Base-by-base conservation (phyloP, 225 moss, liverwort and hornwort genomes). In the Sphagnum contortum region DNA sequence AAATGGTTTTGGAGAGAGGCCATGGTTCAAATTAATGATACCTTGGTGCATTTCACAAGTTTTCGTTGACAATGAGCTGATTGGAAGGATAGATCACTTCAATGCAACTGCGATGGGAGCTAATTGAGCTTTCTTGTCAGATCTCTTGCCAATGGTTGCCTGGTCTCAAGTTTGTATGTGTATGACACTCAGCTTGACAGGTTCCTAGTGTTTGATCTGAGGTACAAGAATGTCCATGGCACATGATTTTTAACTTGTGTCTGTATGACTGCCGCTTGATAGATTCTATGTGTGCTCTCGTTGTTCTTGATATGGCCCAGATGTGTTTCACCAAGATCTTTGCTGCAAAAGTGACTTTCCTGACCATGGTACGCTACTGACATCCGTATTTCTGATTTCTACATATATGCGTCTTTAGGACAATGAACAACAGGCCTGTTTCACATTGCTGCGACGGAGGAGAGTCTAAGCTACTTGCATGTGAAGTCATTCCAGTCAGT, bases 401-500 rank as follows among this genome's bases (percentile, higher is more conserved):
- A 29, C 29, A 29, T 29, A 29, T 29, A 5, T 65, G 49, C 50
- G 64, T 10, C n/a, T 64, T 14, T 56, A 80, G 79, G 70, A 50
- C 63, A 63, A 4, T 53, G 46, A 80, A 72, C 50, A 78, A 52
- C 65, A 75, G 74, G 65, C 86, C 86, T 57, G 60, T 83, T 50
- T 81, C 89, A 55, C 89, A 91, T 75, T 91, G 82, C 56, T 98
- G 98, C 93, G 98, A 93, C 79, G 85, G 70, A 57, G 75, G 75
- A 74, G 91, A 91, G 56, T 74, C 72, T 14, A 75, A 81, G 75
- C 71, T 99, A n/a, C 77, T 99, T 62, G 87, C 84, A 12, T 99
- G 93, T 64, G 87, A 93, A 73, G 88, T 86, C 53, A 60, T 61
- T 52, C 69, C 62, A 69, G 90, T 88, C 57, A 67, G 73, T 70